phyloP scores from a whole-genome alignment of 768 basidiomycete species.

The Paxillus rubicundulus region DNA sequence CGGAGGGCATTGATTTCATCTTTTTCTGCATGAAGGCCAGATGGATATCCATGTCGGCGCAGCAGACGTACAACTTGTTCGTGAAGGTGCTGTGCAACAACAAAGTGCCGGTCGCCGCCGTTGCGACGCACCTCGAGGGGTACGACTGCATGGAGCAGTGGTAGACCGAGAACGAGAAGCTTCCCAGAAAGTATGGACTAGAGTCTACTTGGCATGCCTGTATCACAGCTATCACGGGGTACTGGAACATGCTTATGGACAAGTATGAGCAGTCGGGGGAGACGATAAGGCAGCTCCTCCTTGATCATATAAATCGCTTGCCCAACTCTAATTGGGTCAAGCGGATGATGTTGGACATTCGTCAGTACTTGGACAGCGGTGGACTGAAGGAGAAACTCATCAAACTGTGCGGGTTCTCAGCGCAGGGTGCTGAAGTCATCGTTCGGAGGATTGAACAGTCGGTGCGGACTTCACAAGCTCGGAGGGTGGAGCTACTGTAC shows the following conservation, averaged over 20 bases:
- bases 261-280: slow-evolving; percentile 35
- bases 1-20: slow-evolving; percentile 27
- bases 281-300: slow-evolving; percentile 19
- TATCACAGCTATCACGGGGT: slow-evolving; percentile 34
- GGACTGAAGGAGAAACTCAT: slow-evolving; percentile 21
- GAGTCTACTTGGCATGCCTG: slow-evolving; percentile 38
- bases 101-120: slow-evolving; percentile 29
- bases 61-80: slow-evolving; percentile 35
- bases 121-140: slow-evolving; percentile 36
- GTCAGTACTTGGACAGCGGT: slow-evolving; percentile 16
- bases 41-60: slow-evolving; percentile 20
- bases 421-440: slow-evolving; percentile 17
- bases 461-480: neutral
- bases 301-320: slow-evolving; percentile 11
- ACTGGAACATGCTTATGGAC: slow-evolving; percentile 17
- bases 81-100: slow-evolving; percentile 38
- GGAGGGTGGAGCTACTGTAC: too few relatives aligned
- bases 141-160: slow-evolving; percentile 35
- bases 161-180: slow-evolving; percentile 38
- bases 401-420: slow-evolving; percentile 22
- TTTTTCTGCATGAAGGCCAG: slow-evolving; percentile 32
- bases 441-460: slow-evolving; percentile 18
- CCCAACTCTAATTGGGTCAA: slow-evolving; percentile 22
- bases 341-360: slow-evolving; percentile 25
- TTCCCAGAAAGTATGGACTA: slow-evolving; percentile 34